A percentile compares a stretch with the other conserved stretches of the same genome.
These are phyloP conservation scores for Cladosporium oxysporum DNA, from an alignment of 2,329 filamentous ascomycete genomes.

Conservation along the genomic window DNA sequence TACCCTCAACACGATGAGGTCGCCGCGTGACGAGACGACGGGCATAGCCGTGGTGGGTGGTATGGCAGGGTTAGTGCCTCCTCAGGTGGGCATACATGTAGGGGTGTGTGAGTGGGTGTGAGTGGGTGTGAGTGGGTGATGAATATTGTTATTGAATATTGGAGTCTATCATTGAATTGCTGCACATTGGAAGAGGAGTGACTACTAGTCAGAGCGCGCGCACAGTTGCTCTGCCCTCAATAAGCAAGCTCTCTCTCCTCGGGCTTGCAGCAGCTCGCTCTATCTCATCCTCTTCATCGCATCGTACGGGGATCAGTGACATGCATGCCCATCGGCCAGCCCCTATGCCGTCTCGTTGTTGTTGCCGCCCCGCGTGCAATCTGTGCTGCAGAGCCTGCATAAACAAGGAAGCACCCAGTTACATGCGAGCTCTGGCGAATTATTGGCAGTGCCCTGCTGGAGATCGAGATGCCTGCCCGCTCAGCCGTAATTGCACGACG, in stretches of 20 bases:
- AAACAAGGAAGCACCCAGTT: neutral
- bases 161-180: neutral
- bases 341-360: neutral
- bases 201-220: neutral
- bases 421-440: neutral
- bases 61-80: neutral
- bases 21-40: conserved; percentile 12
- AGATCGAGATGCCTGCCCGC: neutral
- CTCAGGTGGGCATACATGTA: neutral
- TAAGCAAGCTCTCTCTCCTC: neutral
- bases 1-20: neutral
- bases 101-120: neutral
- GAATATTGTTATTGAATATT: neutral
- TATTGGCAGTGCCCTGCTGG: neutral
- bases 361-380: neutral
- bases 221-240: neutral
- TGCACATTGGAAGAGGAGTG: neutral
- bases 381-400: neutral
- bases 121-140: no score
- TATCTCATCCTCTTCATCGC: neutral
- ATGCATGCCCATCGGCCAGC: neutral
- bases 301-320: neutral
- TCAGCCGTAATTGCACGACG: conserved; percentile 1
- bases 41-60: conserved; percentile 10
- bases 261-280: neutral